Base-by-base conservation (phyloP, 139 green algal species). In the Picochlorum sp. region DNA sequence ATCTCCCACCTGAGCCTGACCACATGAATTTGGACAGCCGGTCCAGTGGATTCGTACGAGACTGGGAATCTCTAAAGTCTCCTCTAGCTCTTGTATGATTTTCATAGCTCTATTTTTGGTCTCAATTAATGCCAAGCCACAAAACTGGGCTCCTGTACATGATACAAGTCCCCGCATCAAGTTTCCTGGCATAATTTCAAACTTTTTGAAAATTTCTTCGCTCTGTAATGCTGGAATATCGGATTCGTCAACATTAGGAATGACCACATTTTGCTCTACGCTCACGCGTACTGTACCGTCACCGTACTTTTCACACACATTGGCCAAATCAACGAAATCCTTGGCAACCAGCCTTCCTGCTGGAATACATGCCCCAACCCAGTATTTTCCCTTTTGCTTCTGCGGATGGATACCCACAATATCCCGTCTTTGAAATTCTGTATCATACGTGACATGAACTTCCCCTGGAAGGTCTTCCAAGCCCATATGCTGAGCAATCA, bases 121-220 rank as follows among this genome's bases (percentile, higher is more conserved):
- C 75, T 98, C 94, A 16, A 94, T 90, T n/a, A 97, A 74, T 0
- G 78, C 92, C 52, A 97, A 85, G 13, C 85, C 84, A 72, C 94
- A 99, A 81, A 98, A 99, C 81, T 98, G 91, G 45, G 77, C 84
- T 62, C 91, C 94, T 1, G 94, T 98, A 82, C 94, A 99, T 2
- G 85, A 88, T 21, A 86, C 78, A 37, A 85, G 34, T 52, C 71
- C 75, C 14, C 71, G 66, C 38, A 63, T 60, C 18, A 87, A 65
- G 47, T 59, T 59, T 64, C 54, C 70, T 63, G 79, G 71, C 66
- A 77, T 24, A 62, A 84, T 67, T 52, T 75, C 68, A 65, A 83
- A 92, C 37, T 73, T 80, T 58, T 87, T 38, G 62, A 97, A 86
- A 11, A 99, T 51, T 2, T 86, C 90, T 68, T 98, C 94, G n/a